Conservation (phyloP, 345 rosid species). For the Conringia planisiliqua region DNA sequence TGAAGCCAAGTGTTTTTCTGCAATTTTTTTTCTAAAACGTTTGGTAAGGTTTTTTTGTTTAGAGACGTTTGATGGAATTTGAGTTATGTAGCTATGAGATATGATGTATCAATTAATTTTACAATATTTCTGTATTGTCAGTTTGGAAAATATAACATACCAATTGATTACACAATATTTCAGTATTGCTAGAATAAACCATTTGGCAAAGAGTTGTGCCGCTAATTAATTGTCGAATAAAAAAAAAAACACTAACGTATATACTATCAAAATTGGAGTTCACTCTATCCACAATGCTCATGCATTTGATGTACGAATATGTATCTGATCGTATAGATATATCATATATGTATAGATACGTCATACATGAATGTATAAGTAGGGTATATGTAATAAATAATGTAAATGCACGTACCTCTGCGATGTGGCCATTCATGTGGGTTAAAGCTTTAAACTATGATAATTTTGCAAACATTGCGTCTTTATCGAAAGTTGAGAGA, state of each 20-base stretch:
- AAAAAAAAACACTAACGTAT: too few relatives aligned
- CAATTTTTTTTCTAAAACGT: too few relatives aligned
- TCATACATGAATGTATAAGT: not conserved
- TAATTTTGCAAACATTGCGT: slow-evolving; percentile 2
- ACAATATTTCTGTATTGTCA: too few relatives aligned
- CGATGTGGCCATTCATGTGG: slow-evolving; percentile 27
- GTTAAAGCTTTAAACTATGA: slow-evolving; percentile 3
- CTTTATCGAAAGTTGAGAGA: slow-evolving; percentile 27
- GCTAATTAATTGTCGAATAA: not conserved
- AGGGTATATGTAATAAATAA: not conserved
- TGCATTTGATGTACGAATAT: not conserved
- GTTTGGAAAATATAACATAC: too few relatives aligned
- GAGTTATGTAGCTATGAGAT: too few relatives aligned
- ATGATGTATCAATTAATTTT: too few relatives aligned
- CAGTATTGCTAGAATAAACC: not conserved
- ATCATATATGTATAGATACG: not conserved
- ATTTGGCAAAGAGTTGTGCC: not conserved
- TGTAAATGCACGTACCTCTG: not conserved
- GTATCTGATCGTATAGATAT: not conserved
- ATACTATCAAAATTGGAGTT: not conserved
- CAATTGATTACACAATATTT: too few relatives aligned
- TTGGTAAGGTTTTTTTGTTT: too few relatives aligned
- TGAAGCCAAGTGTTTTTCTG: too few relatives aligned
- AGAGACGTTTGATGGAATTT: too few relatives aligned
- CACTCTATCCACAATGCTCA: too few relatives aligned